These are phyloP conservation scores for Clonostachys byssicola DNA, from an alignment of 2,329 filamentous ascomycete genomes.

Conservation along the genomic window DNA sequence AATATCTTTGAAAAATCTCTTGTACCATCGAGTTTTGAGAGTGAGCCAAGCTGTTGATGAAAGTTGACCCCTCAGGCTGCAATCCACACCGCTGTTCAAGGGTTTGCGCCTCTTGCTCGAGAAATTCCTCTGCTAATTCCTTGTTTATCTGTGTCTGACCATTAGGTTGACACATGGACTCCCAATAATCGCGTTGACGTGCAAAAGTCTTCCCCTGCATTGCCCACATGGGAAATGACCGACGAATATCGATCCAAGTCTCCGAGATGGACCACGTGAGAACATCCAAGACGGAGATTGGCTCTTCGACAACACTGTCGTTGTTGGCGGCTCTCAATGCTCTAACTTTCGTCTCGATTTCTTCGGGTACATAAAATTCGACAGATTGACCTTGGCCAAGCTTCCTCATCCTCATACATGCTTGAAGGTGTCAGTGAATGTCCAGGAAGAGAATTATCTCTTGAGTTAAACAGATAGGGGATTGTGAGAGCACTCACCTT, in stretches of 20 bases:
- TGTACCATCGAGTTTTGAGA: too few species aligned
- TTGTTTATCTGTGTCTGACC: background rate
- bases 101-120: conserved; percentile 24
- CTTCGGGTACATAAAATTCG: conserved; percentile 52
- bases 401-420: conserved; percentile 69
- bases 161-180: background rate
- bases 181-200: background rate
- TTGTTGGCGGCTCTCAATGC: conserved; percentile 3
- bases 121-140: background rate
- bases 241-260: conserved; percentile 43
- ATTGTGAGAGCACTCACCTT: conserved; percentile 32
- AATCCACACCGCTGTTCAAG: conserved; percentile 44
- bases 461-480: conserved; percentile 17
- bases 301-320: conserved; percentile 3
- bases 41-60: too few species aligned
- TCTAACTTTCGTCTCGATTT: conserved; percentile 52
- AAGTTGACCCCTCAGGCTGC: too few species aligned
- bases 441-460: background rate
- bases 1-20: too few species aligned
- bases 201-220: conserved; percentile 40
- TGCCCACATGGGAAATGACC: conserved; percentile 55
- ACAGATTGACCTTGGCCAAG: conserved; percentile 64
- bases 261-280: conserved; percentile 54
- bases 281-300: conserved; percentile 39
- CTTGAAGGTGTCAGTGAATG: conserved; percentile 22